A percentile compares a stretch with the other conserved stretches of the same genome.
These are phyloP conservation scores for Trichaptum fuscoviolaceum DNA, from an alignment of 768 basidiomycete genomes.

Conservation along the genomic window DNA sequence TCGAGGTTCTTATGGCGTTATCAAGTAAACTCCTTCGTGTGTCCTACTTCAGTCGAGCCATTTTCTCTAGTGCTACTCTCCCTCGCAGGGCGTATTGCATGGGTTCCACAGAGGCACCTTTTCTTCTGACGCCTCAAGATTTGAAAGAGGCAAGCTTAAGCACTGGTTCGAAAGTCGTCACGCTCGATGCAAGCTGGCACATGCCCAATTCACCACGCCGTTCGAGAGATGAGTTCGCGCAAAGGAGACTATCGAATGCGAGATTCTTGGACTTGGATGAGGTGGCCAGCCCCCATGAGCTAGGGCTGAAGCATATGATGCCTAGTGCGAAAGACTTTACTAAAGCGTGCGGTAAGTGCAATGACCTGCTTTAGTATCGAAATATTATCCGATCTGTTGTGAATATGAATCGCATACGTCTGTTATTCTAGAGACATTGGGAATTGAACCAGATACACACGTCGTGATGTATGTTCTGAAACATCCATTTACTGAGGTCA, in stretches of 20 bases:
- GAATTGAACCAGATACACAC: conserved; percentile 67
- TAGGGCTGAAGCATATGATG: conserved; percentile 94
- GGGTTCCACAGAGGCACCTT: conserved; percentile 14
- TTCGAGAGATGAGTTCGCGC: conserved; percentile 60
- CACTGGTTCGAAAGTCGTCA: conserved; percentile 27
- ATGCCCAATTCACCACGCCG: conserved; percentile 86
- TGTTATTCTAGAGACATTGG: conserved; percentile 49
- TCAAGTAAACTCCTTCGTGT: neutral
- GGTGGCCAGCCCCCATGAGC: conserved; percentile 64
- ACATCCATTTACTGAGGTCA: conserved; percentile 6
- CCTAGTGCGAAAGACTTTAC: conserved; percentile 69
- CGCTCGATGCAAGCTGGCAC: conserved; percentile 85
- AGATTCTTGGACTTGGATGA: conserved; percentile 77
- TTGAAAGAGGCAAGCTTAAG: conserved; percentile 21
- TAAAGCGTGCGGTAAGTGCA: conserved; percentile 66
- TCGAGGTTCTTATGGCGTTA: neutral
- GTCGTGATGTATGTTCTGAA: conserved; percentile 65
- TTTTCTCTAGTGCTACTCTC: too few species aligned
- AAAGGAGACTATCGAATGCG: conserved; percentile 64
- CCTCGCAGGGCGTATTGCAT: neutral
- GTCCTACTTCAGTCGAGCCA: neutral
- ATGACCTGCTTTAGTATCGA: neutral
- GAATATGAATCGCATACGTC: neutral
- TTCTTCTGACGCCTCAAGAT: conserved; percentile 29
- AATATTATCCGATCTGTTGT: too few species aligned